phyloP scores from a whole-genome alignment of 179 eudicot species.

The Monotropa hypopitys region DNA sequence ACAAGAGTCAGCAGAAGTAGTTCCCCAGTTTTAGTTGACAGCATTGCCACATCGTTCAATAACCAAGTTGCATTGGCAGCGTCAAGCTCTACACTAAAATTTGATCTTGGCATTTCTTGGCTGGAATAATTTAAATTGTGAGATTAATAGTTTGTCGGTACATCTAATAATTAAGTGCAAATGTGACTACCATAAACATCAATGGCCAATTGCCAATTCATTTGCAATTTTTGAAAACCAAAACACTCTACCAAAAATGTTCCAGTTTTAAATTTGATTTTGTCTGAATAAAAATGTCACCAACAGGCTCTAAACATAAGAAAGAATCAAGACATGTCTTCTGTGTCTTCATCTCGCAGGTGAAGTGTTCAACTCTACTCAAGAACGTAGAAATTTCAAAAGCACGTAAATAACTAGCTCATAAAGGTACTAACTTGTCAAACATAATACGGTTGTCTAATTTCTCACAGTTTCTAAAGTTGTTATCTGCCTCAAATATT shows the following conservation, averaged over 20 bases:
- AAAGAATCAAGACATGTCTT: background rate
- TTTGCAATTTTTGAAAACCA: background rate
- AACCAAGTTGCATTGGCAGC: constrained; percentile 96
- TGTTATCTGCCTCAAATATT: background rate
- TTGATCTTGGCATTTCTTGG: constrained; percentile 75
- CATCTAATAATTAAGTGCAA: background rate
- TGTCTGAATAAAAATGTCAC: background rate
- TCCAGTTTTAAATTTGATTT: background rate
- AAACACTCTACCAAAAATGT: background rate
- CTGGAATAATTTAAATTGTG: constrained; percentile 25
- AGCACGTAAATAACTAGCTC: background rate
- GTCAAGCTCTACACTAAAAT: constrained; percentile 83
- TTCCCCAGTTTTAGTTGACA: constrained; percentile 91
- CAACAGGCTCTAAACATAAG: background rate
- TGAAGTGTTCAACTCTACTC: background rate
- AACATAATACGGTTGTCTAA: background rate
- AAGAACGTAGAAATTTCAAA: background rate
- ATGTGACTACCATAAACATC: background rate
- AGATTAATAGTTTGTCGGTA: background rate
- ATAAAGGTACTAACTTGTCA: background rate
- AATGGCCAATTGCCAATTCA: background rate
- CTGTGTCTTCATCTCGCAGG: background rate
- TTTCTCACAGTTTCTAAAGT: no score
- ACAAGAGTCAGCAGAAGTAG: constrained; percentile 74
- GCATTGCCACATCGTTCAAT: constrained; percentile 79